Evolutionary conservation across 192 early-diverging fungal species (phyloP).

Genomic region (Podochytrium sp.): DNA sequence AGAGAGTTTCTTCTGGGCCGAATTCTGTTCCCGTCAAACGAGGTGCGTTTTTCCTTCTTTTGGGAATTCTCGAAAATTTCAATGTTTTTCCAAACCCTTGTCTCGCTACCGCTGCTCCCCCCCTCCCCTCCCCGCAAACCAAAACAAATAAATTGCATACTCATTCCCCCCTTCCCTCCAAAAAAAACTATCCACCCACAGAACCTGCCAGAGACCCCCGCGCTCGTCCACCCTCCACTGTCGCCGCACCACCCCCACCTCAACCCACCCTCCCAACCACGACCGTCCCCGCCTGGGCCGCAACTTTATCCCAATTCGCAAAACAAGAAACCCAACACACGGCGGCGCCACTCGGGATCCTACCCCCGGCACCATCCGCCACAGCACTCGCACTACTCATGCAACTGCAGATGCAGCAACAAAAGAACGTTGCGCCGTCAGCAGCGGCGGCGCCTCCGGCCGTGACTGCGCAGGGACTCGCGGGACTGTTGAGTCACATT

Average conservation of each 20-base stretch:
- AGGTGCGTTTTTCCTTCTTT: too few relatives aligned
- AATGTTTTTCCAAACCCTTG: too few relatives aligned
- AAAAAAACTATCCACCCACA: not conserved
- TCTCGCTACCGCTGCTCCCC: not conserved
- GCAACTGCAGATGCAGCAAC: slow-evolving; percentile 18
- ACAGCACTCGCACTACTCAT: slow-evolving; percentile 4
- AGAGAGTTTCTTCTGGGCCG: too few relatives aligned
- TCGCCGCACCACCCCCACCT: not conserved
- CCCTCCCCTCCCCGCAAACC: not conserved
- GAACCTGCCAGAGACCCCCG: not conserved
- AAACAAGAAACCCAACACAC: not conserved
- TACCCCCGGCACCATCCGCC: slow-evolving; percentile 1
- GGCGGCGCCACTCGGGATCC: not conserved
- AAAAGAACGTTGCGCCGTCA: not conserved
- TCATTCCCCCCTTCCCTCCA: not conserved
- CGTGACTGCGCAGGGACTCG: not conserved
- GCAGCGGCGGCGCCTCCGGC: not conserved
- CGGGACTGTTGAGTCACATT: slow-evolving; percentile 24
- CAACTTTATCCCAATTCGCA: not conserved
- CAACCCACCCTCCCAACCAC: not conserved
- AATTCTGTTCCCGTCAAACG: too few relatives aligned
- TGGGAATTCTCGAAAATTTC: too few relatives aligned
- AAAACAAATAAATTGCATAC: not conserved
- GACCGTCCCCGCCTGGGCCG: not conserved
- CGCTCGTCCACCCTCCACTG: not conserved